phyloP scores from a whole-genome alignment of 2,329 filamentous ascomycete species.

The Diaporthe vexans region DNA sequence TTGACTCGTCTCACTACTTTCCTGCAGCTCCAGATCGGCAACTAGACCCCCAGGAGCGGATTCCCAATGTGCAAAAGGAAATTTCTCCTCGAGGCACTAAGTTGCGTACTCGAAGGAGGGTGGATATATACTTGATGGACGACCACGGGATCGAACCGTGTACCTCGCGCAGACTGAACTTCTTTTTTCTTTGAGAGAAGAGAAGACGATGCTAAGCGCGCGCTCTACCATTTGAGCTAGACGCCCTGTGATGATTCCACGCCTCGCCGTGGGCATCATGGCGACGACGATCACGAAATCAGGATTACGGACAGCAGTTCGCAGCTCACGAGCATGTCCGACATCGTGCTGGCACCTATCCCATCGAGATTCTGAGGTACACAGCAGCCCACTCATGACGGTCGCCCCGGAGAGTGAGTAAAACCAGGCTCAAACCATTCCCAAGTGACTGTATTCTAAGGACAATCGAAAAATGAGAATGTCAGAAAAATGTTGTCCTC shows the following conservation, averaged over 20 bases:
- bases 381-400: background rate
- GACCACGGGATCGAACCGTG: slow-evolving; percentile 1
- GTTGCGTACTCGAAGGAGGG: background rate
- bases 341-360: background rate
- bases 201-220: background rate
- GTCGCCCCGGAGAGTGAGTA: background rate
- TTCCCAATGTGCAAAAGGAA: background rate
- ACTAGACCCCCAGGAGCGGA: background rate
- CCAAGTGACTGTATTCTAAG: background rate
- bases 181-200: background rate
- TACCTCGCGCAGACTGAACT: background rate
- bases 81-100: too few species aligned
- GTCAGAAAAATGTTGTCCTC: too few species aligned
- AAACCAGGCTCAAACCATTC: background rate
- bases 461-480: too few species aligned
- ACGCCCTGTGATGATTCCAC: background rate
- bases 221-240: slow-evolving; percentile 1
- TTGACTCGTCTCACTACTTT: background rate
- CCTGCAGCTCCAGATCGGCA: background rate
- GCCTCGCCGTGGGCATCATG: background rate
- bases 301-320: background rate
- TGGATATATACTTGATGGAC: background rate
- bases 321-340: background rate
- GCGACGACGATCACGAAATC: background rate
- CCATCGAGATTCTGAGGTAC: background rate